These are phyloP conservation scores for Kwoniella bestiolae DNA, from an alignment of 768 basidiomycete genomes.

Conservation along the genomic window DNA sequence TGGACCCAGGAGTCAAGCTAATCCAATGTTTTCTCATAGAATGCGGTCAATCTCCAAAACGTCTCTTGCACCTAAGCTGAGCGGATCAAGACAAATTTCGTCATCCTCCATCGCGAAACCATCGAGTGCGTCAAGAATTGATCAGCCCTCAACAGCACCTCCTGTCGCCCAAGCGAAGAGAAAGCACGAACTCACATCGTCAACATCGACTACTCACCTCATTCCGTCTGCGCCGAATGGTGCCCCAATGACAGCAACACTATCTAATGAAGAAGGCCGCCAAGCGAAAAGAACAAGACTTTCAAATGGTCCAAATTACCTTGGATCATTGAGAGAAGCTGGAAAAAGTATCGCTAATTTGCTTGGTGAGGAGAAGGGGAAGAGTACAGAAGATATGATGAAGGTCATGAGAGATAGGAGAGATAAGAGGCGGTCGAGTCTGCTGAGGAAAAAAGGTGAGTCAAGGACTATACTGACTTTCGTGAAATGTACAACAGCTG, in stretches of 20 bases:
- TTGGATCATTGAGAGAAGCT: constrained; percentile 39
- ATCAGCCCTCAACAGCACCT: too few species aligned
- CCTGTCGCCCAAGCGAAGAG: constrained; percentile 28
- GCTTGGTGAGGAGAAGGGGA: constrained; percentile 27
- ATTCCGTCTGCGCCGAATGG: constrained; percentile 47
- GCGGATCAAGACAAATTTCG: constrained; percentile 6
- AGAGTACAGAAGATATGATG: constrained; percentile 14
- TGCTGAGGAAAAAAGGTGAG: constrained; percentile 33
- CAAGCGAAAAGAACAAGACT: constrained; percentile 31
- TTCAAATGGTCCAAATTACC: constrained; percentile 41
- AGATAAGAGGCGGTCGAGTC: constrained; percentile 34
- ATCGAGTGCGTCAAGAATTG: too few species aligned
- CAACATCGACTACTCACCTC: constrained; percentile 9
- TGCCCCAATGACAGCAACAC: constrained; percentile 12
- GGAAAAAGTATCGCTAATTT: constrained; percentile 43
- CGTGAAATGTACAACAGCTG: neutral
- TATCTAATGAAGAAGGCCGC: constrained; percentile 22
- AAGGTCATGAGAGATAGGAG: constrained; percentile 28
- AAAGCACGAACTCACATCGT: constrained; percentile 26
- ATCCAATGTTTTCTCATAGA: constrained; percentile 18
- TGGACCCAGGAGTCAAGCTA: neutral
- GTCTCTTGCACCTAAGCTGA: constrained; percentile 7
- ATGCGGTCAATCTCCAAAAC: constrained; percentile 42
- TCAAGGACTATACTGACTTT: neutral
- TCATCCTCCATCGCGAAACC: neutral